Evolutionary conservation across 2,329 filamentous ascomycete species (phyloP).

Genomic region (Cyclaneusma minus): DNA sequence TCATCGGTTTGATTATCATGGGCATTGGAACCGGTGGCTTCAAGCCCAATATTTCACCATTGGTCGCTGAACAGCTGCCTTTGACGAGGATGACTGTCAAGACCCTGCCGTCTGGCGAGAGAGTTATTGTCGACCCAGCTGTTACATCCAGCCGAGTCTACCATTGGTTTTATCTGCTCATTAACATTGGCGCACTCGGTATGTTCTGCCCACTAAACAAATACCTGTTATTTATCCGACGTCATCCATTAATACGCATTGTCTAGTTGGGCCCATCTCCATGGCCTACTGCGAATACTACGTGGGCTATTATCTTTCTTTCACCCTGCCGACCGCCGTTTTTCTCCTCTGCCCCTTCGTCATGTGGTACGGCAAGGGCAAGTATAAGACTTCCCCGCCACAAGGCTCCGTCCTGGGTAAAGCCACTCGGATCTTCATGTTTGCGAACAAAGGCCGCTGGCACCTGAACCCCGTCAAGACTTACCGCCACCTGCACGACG

Average conservation of each 20-base stretch:
- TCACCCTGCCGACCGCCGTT: constrained; percentile 48
- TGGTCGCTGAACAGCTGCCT: constrained; percentile 45
- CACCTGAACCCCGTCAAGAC: constrained; percentile 43
- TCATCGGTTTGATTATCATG: constrained; percentile 48
- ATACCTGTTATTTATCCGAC: background rate
- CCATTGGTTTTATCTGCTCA: constrained; percentile 55
- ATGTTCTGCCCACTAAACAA: constrained; percentile 21
- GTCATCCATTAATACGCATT: background rate
- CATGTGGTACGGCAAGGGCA: constrained; percentile 39
- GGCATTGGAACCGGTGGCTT: constrained; percentile 55
- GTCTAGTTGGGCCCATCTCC: constrained; percentile 37
- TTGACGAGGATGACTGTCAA: constrained; percentile 34
- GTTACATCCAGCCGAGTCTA: constrained; percentile 45
- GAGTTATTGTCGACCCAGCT: constrained; percentile 43
- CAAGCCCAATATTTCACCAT: constrained; percentile 53
- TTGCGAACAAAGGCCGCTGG: constrained; percentile 49
- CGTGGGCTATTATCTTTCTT: constrained; percentile 61
- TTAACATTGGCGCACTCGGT: constrained; percentile 55
- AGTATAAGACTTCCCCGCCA: constrained; percentile 47
- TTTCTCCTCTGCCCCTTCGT: constrained; percentile 48
- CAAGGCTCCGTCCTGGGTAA: constrained; percentile 59
- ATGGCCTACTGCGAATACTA: constrained; percentile 67
- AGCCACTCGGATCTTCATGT: constrained; percentile 42
- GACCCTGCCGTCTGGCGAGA: constrained; percentile 33
- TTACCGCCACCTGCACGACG: constrained; percentile 34